A percentile compares a stretch with the other conserved stretches of the same genome.
Conservation (phyloP, 208 protist species). For the Trichomonas vaginalis region DNA sequence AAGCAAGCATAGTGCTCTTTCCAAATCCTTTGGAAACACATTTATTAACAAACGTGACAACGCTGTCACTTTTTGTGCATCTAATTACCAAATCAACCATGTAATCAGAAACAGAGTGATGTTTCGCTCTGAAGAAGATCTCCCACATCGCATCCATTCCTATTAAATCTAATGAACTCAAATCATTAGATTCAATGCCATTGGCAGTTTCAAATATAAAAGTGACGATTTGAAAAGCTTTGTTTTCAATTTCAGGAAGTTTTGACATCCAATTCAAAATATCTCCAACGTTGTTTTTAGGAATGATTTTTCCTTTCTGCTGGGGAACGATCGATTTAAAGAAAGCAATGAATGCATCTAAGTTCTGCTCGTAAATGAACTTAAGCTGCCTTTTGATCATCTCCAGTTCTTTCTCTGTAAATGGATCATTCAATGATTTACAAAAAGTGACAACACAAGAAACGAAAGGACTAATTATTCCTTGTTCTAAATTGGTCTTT, state of each 20-base stretch:
- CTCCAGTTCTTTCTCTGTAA: background rate
- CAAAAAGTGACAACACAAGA: background rate
- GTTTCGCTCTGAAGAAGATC: background rate
- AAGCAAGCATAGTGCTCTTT: background rate
- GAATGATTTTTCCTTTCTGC: background rate
- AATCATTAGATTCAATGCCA: background rate
- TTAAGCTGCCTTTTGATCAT: background rate
- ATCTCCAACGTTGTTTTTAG: background rate
- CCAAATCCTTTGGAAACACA: background rate
- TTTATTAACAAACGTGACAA: background rate
- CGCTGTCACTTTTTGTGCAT: background rate
- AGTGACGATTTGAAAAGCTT: background rate
- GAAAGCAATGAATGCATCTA: background rate
- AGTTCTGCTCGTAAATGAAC: background rate
- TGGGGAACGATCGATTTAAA: background rate
- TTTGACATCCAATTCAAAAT: background rate
- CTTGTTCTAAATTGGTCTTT: background rate
- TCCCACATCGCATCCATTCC: background rate
- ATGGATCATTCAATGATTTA: background rate
- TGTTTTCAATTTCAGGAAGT: background rate
- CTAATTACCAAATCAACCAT: background rate
- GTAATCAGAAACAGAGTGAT: background rate
- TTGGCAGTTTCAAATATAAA: background rate
- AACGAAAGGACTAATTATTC: background rate
- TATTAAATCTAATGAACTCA: background rate